These are phyloP conservation scores for Talaromyces sp. DNA, from an alignment of 2,329 filamentous ascomycete genomes.

Conservation along the genomic window DNA sequence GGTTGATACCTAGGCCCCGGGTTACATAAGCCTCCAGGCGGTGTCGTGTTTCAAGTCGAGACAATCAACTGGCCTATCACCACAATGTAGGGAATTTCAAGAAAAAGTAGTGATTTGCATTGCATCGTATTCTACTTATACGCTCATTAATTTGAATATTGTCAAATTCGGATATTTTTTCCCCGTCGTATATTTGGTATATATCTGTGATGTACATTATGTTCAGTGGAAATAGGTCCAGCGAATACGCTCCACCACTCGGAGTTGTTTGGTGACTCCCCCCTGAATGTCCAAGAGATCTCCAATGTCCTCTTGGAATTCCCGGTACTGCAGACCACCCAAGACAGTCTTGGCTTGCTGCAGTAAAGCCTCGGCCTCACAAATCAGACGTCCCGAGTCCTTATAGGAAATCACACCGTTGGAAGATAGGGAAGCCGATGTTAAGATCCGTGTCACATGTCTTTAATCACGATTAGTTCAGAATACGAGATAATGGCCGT, in stretches of 20 bases:
- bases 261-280: conserved; percentile 75
- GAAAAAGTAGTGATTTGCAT: no score
- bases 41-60: background rate
- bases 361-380: conserved; percentile 83
- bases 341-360: conserved; percentile 68
- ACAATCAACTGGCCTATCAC: no score
- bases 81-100: no score
- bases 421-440: conserved; percentile 64
- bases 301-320: conserved; percentile 85
- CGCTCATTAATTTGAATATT: no score
- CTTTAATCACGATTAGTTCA: conserved; percentile 33
- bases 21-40: conserved; percentile 21
- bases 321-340: conserved; percentile 73
- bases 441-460: conserved; percentile 82
- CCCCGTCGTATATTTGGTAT: background rate
- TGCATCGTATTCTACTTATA: no score
- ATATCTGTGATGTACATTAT: conserved; percentile 31
- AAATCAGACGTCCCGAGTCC: conserved; percentile 86
- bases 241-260: conserved; percentile 78
- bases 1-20: conserved; percentile 6
- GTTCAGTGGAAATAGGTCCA: conserved; percentile 81
- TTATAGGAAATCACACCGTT: conserved; percentile 83
- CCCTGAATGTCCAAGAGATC: conserved; percentile 80
- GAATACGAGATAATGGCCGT: background rate
- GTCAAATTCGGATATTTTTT: no score